Evolutionary conservation across 106 monocot species (phyloP).

Genomic region (Iris macrosiphon): DNA sequence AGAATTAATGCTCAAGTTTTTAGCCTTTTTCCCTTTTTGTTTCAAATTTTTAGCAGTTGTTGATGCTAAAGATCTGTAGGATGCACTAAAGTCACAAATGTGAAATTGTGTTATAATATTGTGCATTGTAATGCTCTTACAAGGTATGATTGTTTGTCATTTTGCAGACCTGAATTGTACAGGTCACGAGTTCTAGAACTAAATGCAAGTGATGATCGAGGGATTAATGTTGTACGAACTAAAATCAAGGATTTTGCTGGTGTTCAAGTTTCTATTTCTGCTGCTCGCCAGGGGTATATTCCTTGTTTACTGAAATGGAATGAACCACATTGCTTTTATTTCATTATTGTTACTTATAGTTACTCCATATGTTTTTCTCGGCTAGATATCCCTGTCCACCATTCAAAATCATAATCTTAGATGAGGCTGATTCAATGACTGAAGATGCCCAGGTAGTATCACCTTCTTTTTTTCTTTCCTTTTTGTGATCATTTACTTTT

Average conservation of each 20-base stretch:
- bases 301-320: not conserved
- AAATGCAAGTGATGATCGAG: conserved; percentile 99
- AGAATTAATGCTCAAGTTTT: too few relatives aligned
- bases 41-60: too few relatives aligned
- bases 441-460: conserved; percentile 90
- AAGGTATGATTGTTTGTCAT: not conserved
- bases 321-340: not conserved
- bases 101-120: too few relatives aligned
- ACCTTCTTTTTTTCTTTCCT: not conserved
- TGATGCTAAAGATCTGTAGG: too few relatives aligned
- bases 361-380: conserved; percentile 1
- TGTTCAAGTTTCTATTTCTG: conserved; percentile 91
- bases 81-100: too few relatives aligned
- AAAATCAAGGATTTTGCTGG: conserved; percentile 99
- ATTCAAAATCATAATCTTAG: conserved; percentile 93
- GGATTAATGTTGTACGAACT: conserved; percentile 94
- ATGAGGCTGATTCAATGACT: conserved; percentile 99
- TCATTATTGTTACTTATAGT: not conserved
- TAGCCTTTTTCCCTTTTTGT: too few relatives aligned
- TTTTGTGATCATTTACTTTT: too few relatives aligned
- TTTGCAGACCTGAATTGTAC: conserved; percentile 70
- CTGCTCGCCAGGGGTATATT: conserved; percentile 48
- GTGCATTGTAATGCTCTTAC: too few relatives aligned
- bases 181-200: conserved; percentile 89
- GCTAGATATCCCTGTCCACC: conserved; percentile 83